phyloP scores from a whole-genome alignment of 441 rosid species.

The Jatropha multifida region DNA sequence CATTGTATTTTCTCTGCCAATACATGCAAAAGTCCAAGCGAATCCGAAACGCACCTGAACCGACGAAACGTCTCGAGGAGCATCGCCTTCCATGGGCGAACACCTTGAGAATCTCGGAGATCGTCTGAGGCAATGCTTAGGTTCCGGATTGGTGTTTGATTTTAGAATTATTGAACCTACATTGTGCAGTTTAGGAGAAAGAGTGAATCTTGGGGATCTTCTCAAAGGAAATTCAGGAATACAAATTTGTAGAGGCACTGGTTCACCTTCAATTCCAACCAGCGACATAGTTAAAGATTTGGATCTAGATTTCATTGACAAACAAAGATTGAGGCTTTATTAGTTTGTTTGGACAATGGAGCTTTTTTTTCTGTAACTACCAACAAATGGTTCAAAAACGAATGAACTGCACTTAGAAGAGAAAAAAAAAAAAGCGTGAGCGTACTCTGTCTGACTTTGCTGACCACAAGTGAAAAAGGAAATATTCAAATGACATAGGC shows the following conservation, averaged over 20 bases:
- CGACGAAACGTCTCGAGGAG: constrained; percentile 1
- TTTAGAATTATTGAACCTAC: background rate
- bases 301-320: background rate
- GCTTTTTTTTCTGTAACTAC: too few species aligned
- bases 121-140: background rate
- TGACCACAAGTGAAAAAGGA: too few species aligned
- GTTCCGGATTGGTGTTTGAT: background rate
- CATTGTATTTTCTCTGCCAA: too few species aligned
- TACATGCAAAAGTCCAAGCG: background rate
- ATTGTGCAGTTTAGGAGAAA: constrained; percentile 5
- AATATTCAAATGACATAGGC: too few species aligned
- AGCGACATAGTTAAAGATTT: background rate
- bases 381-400: too few species aligned
- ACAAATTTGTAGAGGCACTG: background rate
- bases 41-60: background rate
- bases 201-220: constrained; percentile 11
- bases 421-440: too few species aligned
- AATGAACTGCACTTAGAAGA: too few species aligned
- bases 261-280: background rate
- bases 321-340: background rate
- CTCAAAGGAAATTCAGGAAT: constrained; percentile 4
- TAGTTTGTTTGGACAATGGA: too few species aligned
- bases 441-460: too few species aligned
- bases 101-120: background rate
- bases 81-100: background rate